Base-by-base conservation (phyloP, 805 yeast species). In the Lipomyces japonicus region DNA sequence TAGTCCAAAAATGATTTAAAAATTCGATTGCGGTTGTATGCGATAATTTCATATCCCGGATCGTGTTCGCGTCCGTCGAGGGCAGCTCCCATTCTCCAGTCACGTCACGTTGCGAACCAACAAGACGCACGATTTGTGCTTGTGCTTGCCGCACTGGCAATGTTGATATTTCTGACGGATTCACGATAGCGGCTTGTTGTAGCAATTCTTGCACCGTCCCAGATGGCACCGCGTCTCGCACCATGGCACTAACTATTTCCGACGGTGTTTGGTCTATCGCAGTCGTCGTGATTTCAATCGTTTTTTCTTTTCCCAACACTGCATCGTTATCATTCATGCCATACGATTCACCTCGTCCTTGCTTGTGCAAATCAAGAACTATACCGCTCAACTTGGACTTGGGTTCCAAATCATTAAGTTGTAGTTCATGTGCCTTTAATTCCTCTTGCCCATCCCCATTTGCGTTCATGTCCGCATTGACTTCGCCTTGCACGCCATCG, bases 21-120 rank as follows among this genome's bases (percentile, higher is more conserved):
- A 85, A 86, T 64, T 85, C 95, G 32, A 82, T 74, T 2, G 90
- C 79, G 0, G 93, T 83, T 1, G 83, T 78, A 63, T 86, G 90
- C 14, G 83, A 73, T 37, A 83, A 66, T 44, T 81, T 68, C 32
- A 85, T 68, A 39, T 75, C 71, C 43, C 81, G 85, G 9, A 77
- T 48, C 1, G 73, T 55, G 9, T 63, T 67, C 3, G 53, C 40
- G 25, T 48, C 51, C n/a, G 39, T 26, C 9, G 44, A 39, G 4
- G 57, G 48, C 7, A 46, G 46, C n/a, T 72, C 74, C n/a, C 61
- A 24, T 23, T 59, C 63, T 2, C 34, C 51, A 10, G 52, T 57
- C 23, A 39, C 28, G 16, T 44, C 24, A 22, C 59, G 46, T 14
- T 53, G 55, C 12, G 49, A 48, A 35, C 40, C 39, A 19, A 58